Evolutionary conservation across 345 rosid genomes (phyloP).

Genomic region (Hibiscus tridactylites): DNA sequence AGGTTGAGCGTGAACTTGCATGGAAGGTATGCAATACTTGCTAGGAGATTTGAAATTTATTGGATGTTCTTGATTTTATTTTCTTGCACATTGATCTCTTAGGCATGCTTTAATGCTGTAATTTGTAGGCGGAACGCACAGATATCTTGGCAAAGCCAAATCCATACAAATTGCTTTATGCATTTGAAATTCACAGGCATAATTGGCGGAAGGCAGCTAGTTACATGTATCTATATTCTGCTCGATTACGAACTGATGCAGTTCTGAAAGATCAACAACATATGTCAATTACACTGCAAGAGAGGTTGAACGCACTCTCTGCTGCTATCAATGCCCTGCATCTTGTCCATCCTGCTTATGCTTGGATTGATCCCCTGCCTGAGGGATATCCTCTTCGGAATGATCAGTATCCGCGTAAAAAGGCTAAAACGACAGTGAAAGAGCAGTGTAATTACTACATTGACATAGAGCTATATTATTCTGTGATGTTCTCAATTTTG

Average conservation of each 20-base stretch:
- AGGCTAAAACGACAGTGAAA: constrained; percentile 47
- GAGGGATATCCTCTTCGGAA: constrained; percentile 31
- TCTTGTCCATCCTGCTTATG: constrained; percentile 76
- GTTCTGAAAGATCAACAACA: constrained; percentile 49
- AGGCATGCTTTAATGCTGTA: constrained; percentile 15
- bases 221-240: constrained; percentile 70
- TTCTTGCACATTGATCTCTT: constrained; percentile 4
- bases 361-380: constrained; percentile 70
- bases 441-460: constrained; percentile 40
- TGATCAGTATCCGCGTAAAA: constrained; percentile 60
- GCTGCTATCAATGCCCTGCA: constrained; percentile 81
- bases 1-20: constrained; percentile 82
- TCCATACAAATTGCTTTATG: constrained; percentile 85
- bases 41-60: constrained; percentile 1
- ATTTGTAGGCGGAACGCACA: constrained; percentile 72
- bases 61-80: constrained; percentile 8
- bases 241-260: constrained; percentile 65
- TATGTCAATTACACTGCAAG: constrained; percentile 47
- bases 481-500: constrained; percentile 9
- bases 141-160: constrained; percentile 67
- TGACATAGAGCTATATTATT: neutral
- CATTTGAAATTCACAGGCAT: constrained; percentile 86
- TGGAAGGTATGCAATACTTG: constrained; percentile 72
- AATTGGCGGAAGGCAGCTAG: constrained; percentile 91
- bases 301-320: constrained; percentile 84